Evolutionary conservation across 2,329 filamentous ascomycete genomes (phyloP).

Genomic region (Aureobasidium pullulans): DNA sequence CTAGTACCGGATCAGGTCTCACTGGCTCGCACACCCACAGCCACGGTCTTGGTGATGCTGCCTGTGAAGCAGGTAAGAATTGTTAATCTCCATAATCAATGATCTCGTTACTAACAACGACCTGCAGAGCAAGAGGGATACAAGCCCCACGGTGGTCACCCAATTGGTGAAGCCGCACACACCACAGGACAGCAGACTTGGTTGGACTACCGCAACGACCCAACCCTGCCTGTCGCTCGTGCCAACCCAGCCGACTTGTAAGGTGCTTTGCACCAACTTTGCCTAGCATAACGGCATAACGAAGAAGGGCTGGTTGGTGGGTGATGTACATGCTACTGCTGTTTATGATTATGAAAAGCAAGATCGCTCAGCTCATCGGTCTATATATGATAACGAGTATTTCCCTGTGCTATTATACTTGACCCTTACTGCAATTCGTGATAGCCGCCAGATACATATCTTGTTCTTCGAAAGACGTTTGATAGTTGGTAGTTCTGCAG

Average conservation of each 20-base stretch:
- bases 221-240: slow-evolving; percentile 5
- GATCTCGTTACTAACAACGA: not conserved
- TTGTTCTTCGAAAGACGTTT: not conserved
- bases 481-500: too few relatives aligned
- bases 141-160: slow-evolving; percentile 9
- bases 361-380: not conserved
- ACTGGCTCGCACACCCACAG: not conserved
- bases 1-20: not conserved
- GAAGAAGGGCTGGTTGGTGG: not conserved
- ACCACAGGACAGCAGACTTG: slow-evolving; percentile 2
- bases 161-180: slow-evolving; percentile 9
- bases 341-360: not conserved
- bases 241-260: not conserved
- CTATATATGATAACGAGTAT: not conserved
- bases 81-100: too few relatives aligned
- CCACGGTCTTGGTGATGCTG: not conserved
- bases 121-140: not conserved
- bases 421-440: too few relatives aligned
- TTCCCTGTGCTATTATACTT: not conserved
- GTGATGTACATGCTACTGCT: not conserved
- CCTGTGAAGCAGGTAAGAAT: not conserved
- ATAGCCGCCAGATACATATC: not conserved
- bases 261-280: too few relatives aligned
- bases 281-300: not conserved
- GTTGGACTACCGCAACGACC: slow-evolving; percentile 13